Base-by-base conservation (phyloP, 2,329 filamentous ascomycete species). In the Cadophora gregata region DNA sequence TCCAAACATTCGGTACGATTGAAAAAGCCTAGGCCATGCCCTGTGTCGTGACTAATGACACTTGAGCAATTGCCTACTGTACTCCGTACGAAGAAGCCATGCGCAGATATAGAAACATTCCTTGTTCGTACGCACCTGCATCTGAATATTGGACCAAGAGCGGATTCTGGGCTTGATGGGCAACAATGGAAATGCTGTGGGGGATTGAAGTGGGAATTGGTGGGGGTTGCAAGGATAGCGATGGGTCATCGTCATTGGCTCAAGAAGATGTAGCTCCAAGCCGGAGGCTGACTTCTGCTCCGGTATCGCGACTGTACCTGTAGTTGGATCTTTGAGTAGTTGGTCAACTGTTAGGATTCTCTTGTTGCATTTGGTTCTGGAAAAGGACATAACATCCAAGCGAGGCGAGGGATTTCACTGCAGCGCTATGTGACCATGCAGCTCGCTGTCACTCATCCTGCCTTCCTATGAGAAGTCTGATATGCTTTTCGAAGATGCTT, bases 221-320 rank as follows among this genome's bases (percentile, higher is more conserved):
- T 55, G 51, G 51, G 27, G 53, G 29, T 24, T 24, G 29, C 53
- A 56, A 36, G 53, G 29, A 56, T 58, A 12, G 55, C 16, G 55
- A 58, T 29, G 53, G 53, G 53, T 24, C 36, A 36, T 56, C 31
- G 31, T 56, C 53, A 56, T 56, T 56, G 53, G 53, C 31, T 29
- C 53, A 31, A 27, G 27, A 56, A 33, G n/a, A 8, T 36, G 53
- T 16, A 56, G 31, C 10, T 36, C 12, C 29, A 36, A 53, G 50
- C 50, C 50, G 50, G 50, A 53, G 50, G 50, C 27, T 36, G 31
- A n/a, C 14, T 36, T 24, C 31, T 56, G n/a, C 31, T 36, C 53
- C 53, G 53, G 29, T 56, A 7, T 56, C 53, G 53, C 53, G 36
- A n/a, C n/a, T 33, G 29, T n/a, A 36, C 29, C 16, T 56, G 29